phyloP scores from a whole-genome alignment of 768 basidiomycete genomes.

The Lanmaoa rubissima region DNA sequence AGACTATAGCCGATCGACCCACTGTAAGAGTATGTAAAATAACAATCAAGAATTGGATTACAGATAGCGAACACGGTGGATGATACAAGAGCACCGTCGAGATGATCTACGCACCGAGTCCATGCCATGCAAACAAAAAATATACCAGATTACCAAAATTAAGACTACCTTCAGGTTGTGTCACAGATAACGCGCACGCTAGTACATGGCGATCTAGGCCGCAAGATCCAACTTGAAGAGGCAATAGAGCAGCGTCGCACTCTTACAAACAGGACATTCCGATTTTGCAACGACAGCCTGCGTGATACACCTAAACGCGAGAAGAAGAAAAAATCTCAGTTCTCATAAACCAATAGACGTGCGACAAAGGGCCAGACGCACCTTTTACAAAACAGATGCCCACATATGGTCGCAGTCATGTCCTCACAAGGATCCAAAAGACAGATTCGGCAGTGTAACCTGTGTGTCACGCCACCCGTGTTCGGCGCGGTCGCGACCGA shows the following conservation, averaged over 20 bases:
- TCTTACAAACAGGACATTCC: constrained; percentile 51
- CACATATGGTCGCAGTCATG: constrained; percentile 59
- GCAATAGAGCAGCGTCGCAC: constrained; percentile 52
- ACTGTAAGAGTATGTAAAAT: background rate
- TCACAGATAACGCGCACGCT: background rate
- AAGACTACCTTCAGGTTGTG: background rate
- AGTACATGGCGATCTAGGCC: background rate
- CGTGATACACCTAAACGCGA: constrained; percentile 46
- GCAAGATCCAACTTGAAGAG: constrained; percentile 51
- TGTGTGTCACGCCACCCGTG: constrained; percentile 3
- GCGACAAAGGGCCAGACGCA: constrained; percentile 22
- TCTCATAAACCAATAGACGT: background rate
- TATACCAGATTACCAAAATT: background rate
- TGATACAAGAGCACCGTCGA: background rate
- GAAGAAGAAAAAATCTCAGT: background rate
- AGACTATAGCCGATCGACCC: background rate
- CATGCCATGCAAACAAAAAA: background rate
- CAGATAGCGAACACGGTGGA: background rate
- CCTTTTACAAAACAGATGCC: constrained; percentile 61
- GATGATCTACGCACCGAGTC: background rate
- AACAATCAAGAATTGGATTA: background rate
- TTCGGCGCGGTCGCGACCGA: background rate
- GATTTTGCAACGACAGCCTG: constrained; percentile 44
- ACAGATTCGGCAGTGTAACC: constrained; percentile 52
- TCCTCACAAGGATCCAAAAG: constrained; percentile 47